Percentiles rank a stretch among this genome's conserved stretches.
These are phyloP conservation scores for Solanum acaule DNA, from an alignment of 257 asterid genomes.

Conservation along the genomic window DNA sequence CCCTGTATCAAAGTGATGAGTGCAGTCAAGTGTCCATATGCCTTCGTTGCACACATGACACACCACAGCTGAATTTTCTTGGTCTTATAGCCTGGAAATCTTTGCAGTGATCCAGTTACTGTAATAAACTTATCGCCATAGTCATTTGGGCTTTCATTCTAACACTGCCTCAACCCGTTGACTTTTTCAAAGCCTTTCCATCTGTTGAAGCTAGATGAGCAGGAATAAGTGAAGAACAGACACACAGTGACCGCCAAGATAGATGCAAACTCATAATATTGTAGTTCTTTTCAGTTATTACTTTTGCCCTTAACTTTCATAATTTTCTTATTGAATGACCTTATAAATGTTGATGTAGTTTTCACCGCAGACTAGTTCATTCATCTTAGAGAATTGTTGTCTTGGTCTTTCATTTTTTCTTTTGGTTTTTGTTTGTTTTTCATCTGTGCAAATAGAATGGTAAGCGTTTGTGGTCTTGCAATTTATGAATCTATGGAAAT, in stretches of 20 bases:
- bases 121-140: background rate
- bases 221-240: background rate
- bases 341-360: background rate
- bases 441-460: background rate
- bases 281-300: background rate
- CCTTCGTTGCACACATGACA: background rate
- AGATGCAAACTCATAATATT: background rate
- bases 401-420: background rate
- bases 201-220: background rate
- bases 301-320: background rate
- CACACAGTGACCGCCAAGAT: background rate
- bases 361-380: background rate
- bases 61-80: background rate
- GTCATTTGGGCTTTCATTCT: background rate
- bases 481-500: background rate
- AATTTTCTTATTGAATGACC: background rate
- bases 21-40: background rate
- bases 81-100: background rate
- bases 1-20: background rate
- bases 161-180: background rate
- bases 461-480: background rate
- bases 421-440: background rate
- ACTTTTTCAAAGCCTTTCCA: background rate
- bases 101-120: background rate
- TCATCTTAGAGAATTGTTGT: background rate